phyloP scores from a whole-genome alignment of 2,329 filamentous ascomycete genomes.

The Aotearoamyces nothofagi region DNA sequence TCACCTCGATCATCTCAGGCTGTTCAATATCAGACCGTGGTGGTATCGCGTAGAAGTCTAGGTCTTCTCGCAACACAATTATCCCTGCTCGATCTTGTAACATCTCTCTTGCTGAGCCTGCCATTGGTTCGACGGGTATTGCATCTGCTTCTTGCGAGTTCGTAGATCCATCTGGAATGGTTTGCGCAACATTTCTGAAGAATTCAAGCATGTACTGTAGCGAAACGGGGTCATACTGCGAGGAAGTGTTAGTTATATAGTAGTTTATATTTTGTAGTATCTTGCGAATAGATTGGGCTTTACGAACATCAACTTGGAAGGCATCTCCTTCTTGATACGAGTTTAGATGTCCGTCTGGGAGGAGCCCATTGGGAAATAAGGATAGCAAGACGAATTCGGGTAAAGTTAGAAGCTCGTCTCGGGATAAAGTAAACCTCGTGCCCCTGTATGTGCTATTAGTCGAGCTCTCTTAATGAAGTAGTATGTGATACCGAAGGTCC shows the following conservation, averaged over 20 bases:
- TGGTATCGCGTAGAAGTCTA: slow-evolving; percentile 95
- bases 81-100: slow-evolving; percentile 82
- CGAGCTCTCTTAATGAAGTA: slow-evolving; percentile 4
- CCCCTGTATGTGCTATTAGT: slow-evolving; percentile 42
- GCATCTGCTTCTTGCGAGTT: slow-evolving; percentile 48
- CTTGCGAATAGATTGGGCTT: slow-evolving; percentile 18
- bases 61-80: slow-evolving; percentile 87
- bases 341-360: slow-evolving; percentile 92
- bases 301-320: slow-evolving; percentile 90
- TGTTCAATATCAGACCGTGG: slow-evolving; percentile 72
- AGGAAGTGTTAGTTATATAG: slow-evolving; percentile 25
- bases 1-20: slow-evolving; percentile 87
- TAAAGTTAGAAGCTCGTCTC: slow-evolving; percentile 87
- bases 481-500: slow-evolving; percentile 62
- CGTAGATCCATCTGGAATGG: slow-evolving; percentile 71
- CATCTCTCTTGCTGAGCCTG: slow-evolving; percentile 57
- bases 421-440: slow-evolving; percentile 81
- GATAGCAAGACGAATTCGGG: slow-evolving; percentile 95
- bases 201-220: slow-evolving; percentile 99
- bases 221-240: slow-evolving; percentile 88
- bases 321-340: slow-evolving; percentile 85
- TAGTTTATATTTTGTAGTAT: slow-evolving; percentile 23
- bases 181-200: slow-evolving; percentile 89
- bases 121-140: slow-evolving; percentile 58
- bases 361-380: slow-evolving; percentile 95